Evolutionary conservation across 768 basidiomycete genomes (phyloP).

Genomic region (Dioszegia hungarica): DNA sequence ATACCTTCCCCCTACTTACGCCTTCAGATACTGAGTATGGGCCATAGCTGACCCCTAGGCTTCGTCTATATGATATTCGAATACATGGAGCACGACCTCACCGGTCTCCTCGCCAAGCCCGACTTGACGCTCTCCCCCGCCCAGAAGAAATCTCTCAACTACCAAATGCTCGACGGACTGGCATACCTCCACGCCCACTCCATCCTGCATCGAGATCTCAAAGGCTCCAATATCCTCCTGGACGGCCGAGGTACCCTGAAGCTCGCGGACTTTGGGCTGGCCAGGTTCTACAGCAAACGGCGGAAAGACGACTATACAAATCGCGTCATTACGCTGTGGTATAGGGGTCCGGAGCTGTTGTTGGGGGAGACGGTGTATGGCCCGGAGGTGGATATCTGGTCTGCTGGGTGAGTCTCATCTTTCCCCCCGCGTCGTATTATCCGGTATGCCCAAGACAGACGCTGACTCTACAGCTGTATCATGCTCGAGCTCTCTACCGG

Average conservation of each 20-base stretch:
- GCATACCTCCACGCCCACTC: conserved; percentile 93
- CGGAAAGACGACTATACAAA: conserved; percentile 95
- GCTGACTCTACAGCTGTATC: conserved; percentile 67
- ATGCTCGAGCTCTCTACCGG: conserved; percentile 96
- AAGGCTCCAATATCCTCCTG: conserved; percentile 95
- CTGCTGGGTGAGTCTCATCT: conserved; percentile 70
- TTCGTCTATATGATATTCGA: conserved; percentile 99
- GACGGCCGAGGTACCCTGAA: conserved; percentile 89
- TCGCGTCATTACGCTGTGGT: conserved; percentile 97
- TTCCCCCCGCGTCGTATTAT: not conserved
- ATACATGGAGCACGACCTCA: conserved; percentile 98
- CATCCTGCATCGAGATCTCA: conserved; percentile 97
- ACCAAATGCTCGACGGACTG: conserved; percentile 91
- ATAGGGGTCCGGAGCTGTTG: conserved; percentile 88
- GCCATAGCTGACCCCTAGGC: conserved; percentile 54
- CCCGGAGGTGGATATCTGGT: conserved; percentile 99
- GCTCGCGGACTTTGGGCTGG: conserved; percentile 94
- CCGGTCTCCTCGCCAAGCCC: conserved; percentile 79
- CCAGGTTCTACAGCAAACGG: conserved; percentile 90
- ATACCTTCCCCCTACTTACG: not conserved
- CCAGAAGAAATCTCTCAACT: conserved; percentile 89
- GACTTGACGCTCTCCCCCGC: conserved; percentile 78
- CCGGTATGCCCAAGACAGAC: no score
- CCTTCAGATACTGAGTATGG: no score
- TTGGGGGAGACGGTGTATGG: conserved; percentile 95